Base-by-base conservation (phyloP, 148 eudicot species). In the Agrostemma githago region DNA sequence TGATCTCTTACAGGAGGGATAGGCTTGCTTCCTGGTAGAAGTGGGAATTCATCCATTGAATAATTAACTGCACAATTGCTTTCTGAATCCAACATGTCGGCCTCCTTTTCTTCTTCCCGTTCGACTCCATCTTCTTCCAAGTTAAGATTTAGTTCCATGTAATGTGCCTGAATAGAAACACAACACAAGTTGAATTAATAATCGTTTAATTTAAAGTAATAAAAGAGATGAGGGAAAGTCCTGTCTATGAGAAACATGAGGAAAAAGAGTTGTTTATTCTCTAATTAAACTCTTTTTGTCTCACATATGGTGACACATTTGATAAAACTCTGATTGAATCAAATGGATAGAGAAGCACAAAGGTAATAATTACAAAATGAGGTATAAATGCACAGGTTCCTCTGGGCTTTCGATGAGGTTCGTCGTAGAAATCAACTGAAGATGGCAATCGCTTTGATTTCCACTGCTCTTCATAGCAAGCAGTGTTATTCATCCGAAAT, bases 31-130 rank as follows among this genome's bases (percentile, higher is more conserved):
- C 81, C 79, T 6, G 84, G 80, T 41, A 78, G 82, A 81, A 72
- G 72, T 37, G 83, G 86, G 72, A 83, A 83, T 34, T 80, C 86
- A 62, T 83, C 86, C 37, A 75, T 62, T 10, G 84, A 72, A 48
- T 56, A 54, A 75, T 78, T 66, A 15, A 83, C 62, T n/a, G 37
- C 2, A n/a, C 68, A 51, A 48, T 58, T 21, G 66, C 61, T 66
- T 64, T 70, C 56, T 34, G 60, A 62, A 51, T 68, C 71, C 72
- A 16, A 53, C 11, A 5, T 40, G 48, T 60, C 56, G 16, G 54
- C 20, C 26, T 67, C 56, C 71, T 41, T 67, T n/a, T 43, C 51
- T 20, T 39, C 20, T 71, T 75, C 72, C 34, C 16, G 44, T 67
- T 43, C 60, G 20, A 15, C 60, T 41, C 20, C 58, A 58, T 56